Conservation (phyloP, 129 eudicot genomes). For the Solidago caesia region DNA sequence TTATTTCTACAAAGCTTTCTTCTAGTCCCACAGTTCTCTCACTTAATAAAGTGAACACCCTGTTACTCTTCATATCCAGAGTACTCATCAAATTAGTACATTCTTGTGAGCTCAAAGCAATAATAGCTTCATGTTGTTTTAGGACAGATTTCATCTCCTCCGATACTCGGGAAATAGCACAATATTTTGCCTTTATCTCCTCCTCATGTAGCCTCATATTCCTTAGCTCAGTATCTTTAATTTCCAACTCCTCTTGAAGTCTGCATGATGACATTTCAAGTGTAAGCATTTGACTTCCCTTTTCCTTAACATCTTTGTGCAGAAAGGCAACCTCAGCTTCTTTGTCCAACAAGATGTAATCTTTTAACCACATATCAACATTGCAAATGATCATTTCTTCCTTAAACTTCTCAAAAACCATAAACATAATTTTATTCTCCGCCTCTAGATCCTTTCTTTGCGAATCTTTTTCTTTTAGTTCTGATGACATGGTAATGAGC, state of each 20-base stretch:
- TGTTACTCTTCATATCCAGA: constrained; percentile 33
- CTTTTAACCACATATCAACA: constrained; percentile 41
- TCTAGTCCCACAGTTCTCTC: constrained; percentile 37
- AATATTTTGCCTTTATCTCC: constrained; percentile 38
- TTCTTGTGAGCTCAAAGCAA: constrained; percentile 30
- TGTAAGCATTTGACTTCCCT: constrained; percentile 42
- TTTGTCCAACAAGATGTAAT: constrained; percentile 45
- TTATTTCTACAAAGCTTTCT: constrained; percentile 41
- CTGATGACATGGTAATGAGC: constrained; percentile 45
- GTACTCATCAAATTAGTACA: constrained; percentile 29
- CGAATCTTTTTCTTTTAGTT: constrained; percentile 45
- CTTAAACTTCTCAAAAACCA: constrained; percentile 44
- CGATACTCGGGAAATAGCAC: constrained; percentile 32
- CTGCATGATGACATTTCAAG: constrained; percentile 38
- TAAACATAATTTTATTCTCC: constrained; percentile 27
- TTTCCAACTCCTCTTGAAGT: constrained; percentile 36
- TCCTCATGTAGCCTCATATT: constrained; percentile 42
- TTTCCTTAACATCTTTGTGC: constrained; percentile 35
- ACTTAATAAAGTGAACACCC: constrained; percentile 22
- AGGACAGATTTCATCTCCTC: constrained; percentile 46
- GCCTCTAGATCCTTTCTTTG: constrained; percentile 36
- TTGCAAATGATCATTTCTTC: constrained; percentile 32
- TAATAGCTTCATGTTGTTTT: constrained; percentile 36
- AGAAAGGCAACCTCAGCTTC: constrained; percentile 37
- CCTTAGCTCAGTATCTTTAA: constrained; percentile 39